phyloP scores from a whole-genome alignment of 768 basidiomycete genomes.

The Gautieria morchelliformis region DNA sequence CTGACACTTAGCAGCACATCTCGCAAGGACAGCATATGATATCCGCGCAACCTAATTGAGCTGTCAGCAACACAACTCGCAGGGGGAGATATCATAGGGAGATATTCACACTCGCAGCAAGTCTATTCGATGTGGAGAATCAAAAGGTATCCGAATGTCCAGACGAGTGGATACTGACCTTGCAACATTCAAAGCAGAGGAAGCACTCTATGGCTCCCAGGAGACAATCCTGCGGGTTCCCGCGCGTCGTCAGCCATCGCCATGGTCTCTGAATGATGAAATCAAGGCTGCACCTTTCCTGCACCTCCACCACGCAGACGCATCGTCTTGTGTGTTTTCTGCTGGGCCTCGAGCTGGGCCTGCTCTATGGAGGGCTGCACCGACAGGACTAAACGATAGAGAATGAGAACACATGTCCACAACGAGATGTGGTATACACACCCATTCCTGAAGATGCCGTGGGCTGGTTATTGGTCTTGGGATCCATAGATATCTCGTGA shows the following conservation, averaged over 20 bases:
- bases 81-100: not conserved
- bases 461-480: constrained; percentile 4
- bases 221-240: constrained; percentile 2
- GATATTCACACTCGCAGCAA: constrained; percentile 4
- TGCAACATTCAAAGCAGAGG: constrained; percentile 9
- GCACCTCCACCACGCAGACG: constrained; percentile 9
- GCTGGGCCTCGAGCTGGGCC: constrained; percentile 3
- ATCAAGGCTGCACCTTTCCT: not conserved
- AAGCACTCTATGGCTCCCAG: constrained; percentile 6
- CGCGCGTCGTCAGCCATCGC: not conserved
- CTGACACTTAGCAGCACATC: constrained; percentile 4
- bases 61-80: not conserved
- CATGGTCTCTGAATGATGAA: not conserved
- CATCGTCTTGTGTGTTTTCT: constrained; percentile 2
- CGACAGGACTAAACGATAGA: not conserved
- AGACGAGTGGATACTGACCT: not conserved
- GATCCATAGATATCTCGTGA: not conserved
- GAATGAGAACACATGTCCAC: not conserved
- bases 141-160: not conserved
- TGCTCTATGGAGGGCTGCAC: constrained; percentile 9
- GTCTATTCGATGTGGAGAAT: not conserved
- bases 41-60: constrained; percentile 2
- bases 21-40: constrained; percentile 10
- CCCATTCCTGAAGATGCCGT: constrained; percentile 8
- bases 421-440: not conserved